These are phyloP conservation scores for Pseudofabraea citricarpa DNA, from an alignment of 2,329 filamentous ascomycete genomes.

Conservation along the genomic window DNA sequence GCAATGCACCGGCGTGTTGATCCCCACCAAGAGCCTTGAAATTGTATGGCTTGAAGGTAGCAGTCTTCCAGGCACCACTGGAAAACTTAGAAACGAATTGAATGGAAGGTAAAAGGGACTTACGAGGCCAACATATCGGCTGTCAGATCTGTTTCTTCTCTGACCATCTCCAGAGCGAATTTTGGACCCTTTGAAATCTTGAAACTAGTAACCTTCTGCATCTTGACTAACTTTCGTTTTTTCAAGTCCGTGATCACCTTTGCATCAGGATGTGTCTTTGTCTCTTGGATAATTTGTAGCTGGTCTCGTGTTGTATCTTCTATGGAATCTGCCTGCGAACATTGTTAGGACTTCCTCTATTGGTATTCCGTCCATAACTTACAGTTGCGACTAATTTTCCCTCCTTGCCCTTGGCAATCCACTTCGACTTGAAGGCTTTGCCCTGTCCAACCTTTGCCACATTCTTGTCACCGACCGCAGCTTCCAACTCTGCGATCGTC, in stretches of 20 bases:
- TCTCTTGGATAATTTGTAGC: constrained; percentile 67
- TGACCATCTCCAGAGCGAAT: constrained; percentile 81
- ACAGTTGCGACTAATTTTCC: constrained; percentile 51
- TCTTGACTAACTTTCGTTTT: constrained; percentile 84
- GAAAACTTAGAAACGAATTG: constrained; percentile 12
- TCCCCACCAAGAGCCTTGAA: constrained; percentile 62
- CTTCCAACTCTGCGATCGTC: constrained; percentile 69
- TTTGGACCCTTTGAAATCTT: constrained; percentile 79
- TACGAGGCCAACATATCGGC: constrained; percentile 78
- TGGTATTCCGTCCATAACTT: constrained; percentile 18
- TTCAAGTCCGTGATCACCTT: constrained; percentile 78
- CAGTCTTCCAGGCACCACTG: constrained; percentile 84
- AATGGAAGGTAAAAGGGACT: constrained; percentile 8
- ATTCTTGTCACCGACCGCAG: constrained; percentile 65
- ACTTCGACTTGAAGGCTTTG: constrained; percentile 83
- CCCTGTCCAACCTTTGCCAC: constrained; percentile 83
- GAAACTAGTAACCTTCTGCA: constrained; percentile 83
- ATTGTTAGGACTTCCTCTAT: constrained; percentile 7
- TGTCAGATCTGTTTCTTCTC: constrained; percentile 94
- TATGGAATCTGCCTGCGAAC: constrained; percentile 61
- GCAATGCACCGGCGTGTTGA: constrained; percentile 57
- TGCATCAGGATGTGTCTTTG: constrained; percentile 62
- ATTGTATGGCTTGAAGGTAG: constrained; percentile 81
- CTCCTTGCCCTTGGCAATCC: constrained; percentile 59
- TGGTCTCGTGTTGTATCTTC: constrained; percentile 74